Evolutionary conservation across 169 alveolate species (phyloP).

Genomic region (Cyclospora cayetanensis): DNA sequence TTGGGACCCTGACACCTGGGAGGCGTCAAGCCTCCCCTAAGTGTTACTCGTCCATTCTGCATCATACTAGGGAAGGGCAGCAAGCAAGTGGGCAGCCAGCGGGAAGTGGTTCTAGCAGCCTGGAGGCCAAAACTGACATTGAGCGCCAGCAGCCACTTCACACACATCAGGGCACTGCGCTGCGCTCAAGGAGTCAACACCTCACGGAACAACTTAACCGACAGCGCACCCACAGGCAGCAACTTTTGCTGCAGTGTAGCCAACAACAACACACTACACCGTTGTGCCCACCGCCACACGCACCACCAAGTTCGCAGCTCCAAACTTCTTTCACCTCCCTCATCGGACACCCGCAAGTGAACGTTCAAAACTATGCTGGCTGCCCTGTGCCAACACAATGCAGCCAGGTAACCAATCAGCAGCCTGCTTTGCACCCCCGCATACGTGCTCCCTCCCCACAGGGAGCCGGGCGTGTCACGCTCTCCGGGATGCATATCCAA

Average conservation of each 20-base stretch:
- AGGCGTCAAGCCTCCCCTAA: background rate
- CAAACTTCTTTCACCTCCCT: slow-evolving; percentile 42
- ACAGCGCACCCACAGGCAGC: slow-evolving; percentile 63
- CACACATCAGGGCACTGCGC: background rate
- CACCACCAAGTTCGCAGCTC: background rate
- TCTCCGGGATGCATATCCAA: background rate
- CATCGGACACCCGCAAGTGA: slow-evolving; percentile 7
- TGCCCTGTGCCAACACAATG: slow-evolving; percentile 2
- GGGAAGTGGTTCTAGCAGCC: background rate
- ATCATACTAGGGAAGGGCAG: background rate
- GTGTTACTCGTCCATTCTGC: background rate
- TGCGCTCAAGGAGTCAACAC: slow-evolving; percentile 24
- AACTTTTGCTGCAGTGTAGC: slow-evolving; percentile 28
- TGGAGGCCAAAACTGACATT: background rate
- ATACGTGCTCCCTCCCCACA: slow-evolving; percentile 35
- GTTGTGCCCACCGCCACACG: background rate
- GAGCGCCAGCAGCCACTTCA: background rate
- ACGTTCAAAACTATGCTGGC: slow-evolving; percentile 29
- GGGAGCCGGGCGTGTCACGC: slow-evolving; percentile 15
- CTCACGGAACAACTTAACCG: slow-evolving; percentile 39
- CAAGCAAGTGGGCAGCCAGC: slow-evolving; percentile 2
- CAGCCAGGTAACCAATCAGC: background rate
- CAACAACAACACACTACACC: background rate
- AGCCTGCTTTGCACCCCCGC: background rate
- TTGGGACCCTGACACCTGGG: background rate